These are phyloP conservation scores for Sporobolomyces phaffii DNA, from an alignment of 768 basidiomycete genomes.

Conservation along the genomic window DNA sequence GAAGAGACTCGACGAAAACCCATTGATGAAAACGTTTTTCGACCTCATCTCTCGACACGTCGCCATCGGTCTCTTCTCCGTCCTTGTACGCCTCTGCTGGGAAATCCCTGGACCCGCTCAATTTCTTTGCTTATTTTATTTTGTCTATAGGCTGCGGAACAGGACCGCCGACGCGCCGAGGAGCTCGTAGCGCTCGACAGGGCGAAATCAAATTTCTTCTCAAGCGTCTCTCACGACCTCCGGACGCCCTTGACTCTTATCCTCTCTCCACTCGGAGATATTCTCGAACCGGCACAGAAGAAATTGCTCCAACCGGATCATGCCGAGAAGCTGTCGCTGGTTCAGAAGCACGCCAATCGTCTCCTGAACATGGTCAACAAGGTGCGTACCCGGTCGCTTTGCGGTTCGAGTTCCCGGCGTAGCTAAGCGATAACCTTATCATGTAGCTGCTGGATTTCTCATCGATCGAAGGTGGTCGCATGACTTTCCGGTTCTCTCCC, in stretches of 20 bases:
- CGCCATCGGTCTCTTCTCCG: conserved; percentile 27
- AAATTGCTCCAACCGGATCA: not conserved
- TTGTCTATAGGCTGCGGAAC: conserved; percentile 18
- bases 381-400: not conserved
- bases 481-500: conserved; percentile 15
- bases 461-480: conserved; percentile 26
- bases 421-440: too few species aligned
- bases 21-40: conserved; percentile 26
- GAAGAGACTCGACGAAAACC: not conserved
- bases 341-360: conserved; percentile 28
- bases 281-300: conserved; percentile 16
- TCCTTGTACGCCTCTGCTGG: conserved; percentile 6
- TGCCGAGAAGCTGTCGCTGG: conserved; percentile 20
- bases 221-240: conserved; percentile 28
- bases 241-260: conserved; percentile 35
- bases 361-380: conserved; percentile 38
- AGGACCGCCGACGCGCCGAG: conserved; percentile 25
- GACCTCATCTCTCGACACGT: conserved; percentile 26
- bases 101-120: not conserved
- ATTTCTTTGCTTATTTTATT: not conserved
- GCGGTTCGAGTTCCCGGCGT: too few species aligned
- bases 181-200: conserved; percentile 35
- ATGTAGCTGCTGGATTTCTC: conserved; percentile 34
- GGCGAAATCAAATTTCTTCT: conserved; percentile 35
- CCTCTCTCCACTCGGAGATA: conserved; percentile 31